Conservation (phyloP, 192 early-diverging fungal species). For the Rhizophlyctis rosea region DNA sequence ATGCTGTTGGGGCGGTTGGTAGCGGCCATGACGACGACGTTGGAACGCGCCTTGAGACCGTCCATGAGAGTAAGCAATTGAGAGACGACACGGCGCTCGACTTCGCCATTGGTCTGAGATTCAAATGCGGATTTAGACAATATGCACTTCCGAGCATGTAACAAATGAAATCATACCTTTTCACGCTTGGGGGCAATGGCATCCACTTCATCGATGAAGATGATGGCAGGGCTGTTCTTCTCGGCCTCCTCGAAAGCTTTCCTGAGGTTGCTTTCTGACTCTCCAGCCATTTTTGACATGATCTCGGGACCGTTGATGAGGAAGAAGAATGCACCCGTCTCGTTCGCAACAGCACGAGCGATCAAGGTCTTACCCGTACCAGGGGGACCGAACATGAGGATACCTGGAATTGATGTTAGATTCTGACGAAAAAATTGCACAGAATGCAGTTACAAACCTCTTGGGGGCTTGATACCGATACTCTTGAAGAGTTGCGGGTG, state of each 20-base stretch:
- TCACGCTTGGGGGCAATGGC: conserved; percentile 99
- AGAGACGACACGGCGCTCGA: conserved; percentile 97
- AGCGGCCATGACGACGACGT: conserved; percentile 98
- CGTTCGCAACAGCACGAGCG: conserved; percentile 97
- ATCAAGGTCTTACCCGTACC: conserved; percentile 99
- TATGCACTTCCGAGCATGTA: conserved; percentile 5
- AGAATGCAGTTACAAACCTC: too few species aligned
- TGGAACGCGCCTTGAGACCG: conserved; percentile 93
- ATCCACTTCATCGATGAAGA: conserved; percentile 99
- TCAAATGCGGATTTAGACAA: not conserved
- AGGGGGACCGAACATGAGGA: conserved; percentile 97
- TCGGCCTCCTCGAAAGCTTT: conserved; percentile 99
- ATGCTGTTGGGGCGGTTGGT: conserved; percentile 99
- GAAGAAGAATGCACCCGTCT: conserved; percentile 99
- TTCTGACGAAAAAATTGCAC: not conserved
- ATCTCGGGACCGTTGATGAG: conserved; percentile 99
- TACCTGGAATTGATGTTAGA: conserved; percentile 32
- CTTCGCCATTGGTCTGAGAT: conserved; percentile 86
- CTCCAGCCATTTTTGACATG: conserved; percentile 99
- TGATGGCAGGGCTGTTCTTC: conserved; percentile 95
- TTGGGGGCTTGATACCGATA: conserved; percentile 98
- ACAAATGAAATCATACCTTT: conserved; percentile 47
- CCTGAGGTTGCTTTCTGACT: conserved; percentile 94
- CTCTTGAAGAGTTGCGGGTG: conserved; percentile 99
- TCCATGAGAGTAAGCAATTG: conserved; percentile 99